phyloP scores from a whole-genome alignment of 305 asterid species.

The Solanum hybrid region DNA sequence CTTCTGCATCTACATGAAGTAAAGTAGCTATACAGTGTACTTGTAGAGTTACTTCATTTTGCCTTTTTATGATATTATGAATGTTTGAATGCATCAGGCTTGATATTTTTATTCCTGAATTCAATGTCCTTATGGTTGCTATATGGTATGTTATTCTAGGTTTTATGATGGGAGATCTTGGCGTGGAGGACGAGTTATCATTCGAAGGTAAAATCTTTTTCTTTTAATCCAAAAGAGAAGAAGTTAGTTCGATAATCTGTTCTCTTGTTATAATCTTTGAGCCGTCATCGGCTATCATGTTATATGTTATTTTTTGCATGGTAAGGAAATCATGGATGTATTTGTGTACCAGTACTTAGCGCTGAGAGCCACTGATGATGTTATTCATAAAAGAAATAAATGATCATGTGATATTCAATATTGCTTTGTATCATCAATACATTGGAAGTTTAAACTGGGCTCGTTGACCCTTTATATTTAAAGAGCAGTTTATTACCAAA shows the following conservation, averaged over 20 bases:
- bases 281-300: not conserved
- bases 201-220: constrained; percentile 22
- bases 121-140: not conserved
- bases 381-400: not conserved
- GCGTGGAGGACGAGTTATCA: constrained; percentile 12
- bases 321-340: not conserved
- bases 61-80: not conserved
- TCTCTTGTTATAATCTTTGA: not conserved
- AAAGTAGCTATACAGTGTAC: not conserved
- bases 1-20: not conserved
- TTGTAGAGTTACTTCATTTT: not conserved
- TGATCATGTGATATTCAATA: not conserved
- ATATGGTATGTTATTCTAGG: constrained; percentile 21
- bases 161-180: constrained; percentile 24
- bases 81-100: not conserved
- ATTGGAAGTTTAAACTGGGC: not conserved
- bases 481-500: not conserved
- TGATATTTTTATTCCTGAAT: not conserved
- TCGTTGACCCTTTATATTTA: not conserved
- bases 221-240: not conserved
- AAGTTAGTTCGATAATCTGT: not conserved
- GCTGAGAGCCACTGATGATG: not conserved
- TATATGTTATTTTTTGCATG: not conserved
- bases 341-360: not conserved
- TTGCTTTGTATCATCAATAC: not conserved